Conservation (phyloP, 306 rosid genomes). For the Sechiopsis laciniata region DNA sequence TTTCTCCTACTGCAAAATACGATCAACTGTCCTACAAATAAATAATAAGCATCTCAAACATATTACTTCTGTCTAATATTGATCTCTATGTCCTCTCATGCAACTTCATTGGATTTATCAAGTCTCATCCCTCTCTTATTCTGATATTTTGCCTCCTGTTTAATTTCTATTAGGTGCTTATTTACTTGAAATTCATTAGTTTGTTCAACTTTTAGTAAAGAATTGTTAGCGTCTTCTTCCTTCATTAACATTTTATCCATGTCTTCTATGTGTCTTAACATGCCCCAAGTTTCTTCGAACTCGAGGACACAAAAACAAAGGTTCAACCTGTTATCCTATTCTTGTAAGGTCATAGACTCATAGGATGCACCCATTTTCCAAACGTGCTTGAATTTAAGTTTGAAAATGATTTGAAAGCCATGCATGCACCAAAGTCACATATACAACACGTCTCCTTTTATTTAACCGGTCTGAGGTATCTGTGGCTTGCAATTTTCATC, state of each 20-base stretch:
- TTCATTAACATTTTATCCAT: slow-evolving; percentile 1
- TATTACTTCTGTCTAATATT: neutral
- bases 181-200: slow-evolving; percentile 10
- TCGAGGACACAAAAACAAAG: neutral
- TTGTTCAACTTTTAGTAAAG: neutral
- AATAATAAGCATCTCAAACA: neutral
- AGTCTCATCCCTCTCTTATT: neutral
- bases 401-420: neutral
- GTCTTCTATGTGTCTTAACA: neutral
- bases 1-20: neutral
- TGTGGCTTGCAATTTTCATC: too few species aligned
- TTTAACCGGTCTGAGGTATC: neutral
- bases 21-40: slow-evolving; percentile 1
- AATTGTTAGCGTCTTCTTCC: neutral
- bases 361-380: neutral
- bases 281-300: neutral
- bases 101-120: neutral
- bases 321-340: neutral
- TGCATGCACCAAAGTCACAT: neutral
- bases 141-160: neutral
- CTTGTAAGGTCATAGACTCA: neutral
- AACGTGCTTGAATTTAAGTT: neutral
- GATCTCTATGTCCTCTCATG: neutral
- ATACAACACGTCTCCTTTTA: neutral
- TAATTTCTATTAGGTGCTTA: slow-evolving; percentile 1